A percentile compares a stretch with the other conserved stretches of the same genome.
Conservation (phyloP, 2,329 filamentous ascomycete species). For the Trichoderma arundinaceum region DNA sequence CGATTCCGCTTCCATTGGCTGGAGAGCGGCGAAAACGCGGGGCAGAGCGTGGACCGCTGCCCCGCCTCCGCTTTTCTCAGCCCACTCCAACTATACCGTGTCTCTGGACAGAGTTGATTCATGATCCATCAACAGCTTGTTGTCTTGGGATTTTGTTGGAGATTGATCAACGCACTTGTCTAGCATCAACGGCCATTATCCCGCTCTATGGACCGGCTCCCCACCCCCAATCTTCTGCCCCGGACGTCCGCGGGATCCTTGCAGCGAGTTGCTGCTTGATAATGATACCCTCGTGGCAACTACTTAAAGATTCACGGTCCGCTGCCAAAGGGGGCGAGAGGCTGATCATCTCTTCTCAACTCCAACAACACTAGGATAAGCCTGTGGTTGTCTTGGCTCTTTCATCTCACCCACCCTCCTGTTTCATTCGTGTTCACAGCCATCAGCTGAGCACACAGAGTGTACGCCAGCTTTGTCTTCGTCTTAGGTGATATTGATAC, state of each 20-base stretch:
- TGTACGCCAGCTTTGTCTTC: neutral
- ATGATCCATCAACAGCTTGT: neutral
- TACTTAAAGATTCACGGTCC: conserved; percentile 19
- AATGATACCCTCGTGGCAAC: neutral
- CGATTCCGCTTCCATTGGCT: conserved; percentile 10
- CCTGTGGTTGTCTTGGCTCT: neutral
- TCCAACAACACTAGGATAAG: neutral
- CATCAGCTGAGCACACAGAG: conserved; percentile 1
- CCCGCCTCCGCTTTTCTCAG: conserved; percentile 3
- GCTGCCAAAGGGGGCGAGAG: neutral
- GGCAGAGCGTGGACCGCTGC: conserved; percentile 8
- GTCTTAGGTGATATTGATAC: neutral
- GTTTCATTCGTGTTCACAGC: neutral
- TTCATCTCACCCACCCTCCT: neutral
- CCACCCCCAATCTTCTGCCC: neutral
- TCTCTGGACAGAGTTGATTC: neutral
- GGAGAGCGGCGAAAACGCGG: conserved; percentile 11
- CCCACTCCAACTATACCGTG: neutral
- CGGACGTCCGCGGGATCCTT: conserved; percentile 5
- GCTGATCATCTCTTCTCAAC: neutral
- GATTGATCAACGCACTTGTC: neutral
- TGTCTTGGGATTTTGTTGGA: neutral
- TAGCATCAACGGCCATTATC: neutral
- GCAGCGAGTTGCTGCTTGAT: neutral
- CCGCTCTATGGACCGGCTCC: neutral